A percentile compares a stretch with the other conserved stretches of the same genome.
phyloP scores from a whole-genome alignment of 352 stramenopile species.

The Phytopythium vexans region DNA sequence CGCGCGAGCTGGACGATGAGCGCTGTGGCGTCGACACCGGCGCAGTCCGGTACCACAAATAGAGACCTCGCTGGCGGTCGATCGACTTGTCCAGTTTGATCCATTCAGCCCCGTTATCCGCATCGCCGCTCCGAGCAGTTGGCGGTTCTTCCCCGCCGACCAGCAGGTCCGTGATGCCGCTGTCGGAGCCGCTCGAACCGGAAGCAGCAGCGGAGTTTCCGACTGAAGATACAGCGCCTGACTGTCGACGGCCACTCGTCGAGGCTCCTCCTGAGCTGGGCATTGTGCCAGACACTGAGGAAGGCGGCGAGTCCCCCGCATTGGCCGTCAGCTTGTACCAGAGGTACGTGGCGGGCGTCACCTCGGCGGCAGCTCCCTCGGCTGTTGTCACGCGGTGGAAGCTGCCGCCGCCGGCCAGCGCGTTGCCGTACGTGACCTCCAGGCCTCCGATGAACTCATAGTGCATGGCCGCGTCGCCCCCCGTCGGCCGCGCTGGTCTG shows the following conservation, averaged over 20 bases:
- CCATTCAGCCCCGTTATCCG: conserved; percentile 22
- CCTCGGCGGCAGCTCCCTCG: conserved; percentile 69
- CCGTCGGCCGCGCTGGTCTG: neutral
- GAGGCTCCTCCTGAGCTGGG: neutral
- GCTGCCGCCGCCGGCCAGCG: conserved; percentile 66
- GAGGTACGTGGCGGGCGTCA: conserved; percentile 79
- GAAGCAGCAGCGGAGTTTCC: conserved; percentile 3
- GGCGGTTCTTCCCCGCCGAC: conserved; percentile 30
- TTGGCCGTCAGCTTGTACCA: conserved; percentile 66
- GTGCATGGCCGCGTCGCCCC: conserved; percentile 32
- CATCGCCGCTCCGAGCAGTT: neutral
- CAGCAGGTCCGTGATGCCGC: conserved; percentile 55
- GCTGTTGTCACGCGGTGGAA: conserved; percentile 83
- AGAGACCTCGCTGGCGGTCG: conserved; percentile 54
- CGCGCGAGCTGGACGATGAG: too few relatives aligned
- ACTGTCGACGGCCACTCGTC: conserved; percentile 5
- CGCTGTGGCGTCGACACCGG: conserved; percentile 13
- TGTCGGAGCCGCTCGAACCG: neutral
- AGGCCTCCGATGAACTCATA: conserved; percentile 67
- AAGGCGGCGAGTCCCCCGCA: conserved; percentile 8
- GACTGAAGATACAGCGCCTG: neutral
- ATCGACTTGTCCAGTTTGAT: conserved; percentile 72
- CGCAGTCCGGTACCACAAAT: conserved; percentile 57
- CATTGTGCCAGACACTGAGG: conserved; percentile 3
- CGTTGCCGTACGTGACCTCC: conserved; percentile 86